Evolutionary conservation across 2,329 filamentous ascomycete species (phyloP), one percentile per base, ranked within the genome.

Genomic region (Chaetomium globosum): DNA sequence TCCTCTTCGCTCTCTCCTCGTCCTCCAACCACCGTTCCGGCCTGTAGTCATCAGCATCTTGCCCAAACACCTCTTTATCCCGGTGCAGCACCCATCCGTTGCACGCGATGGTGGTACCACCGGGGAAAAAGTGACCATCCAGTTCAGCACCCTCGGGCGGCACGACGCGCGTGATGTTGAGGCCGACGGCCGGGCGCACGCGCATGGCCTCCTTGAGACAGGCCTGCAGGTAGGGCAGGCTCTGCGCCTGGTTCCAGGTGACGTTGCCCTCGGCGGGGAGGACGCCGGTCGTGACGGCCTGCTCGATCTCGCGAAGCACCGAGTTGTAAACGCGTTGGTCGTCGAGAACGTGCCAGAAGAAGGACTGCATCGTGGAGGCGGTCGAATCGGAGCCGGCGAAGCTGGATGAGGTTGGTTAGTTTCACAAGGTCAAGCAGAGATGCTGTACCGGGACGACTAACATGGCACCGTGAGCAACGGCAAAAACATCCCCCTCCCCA

Each of bases 331-430:
- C 77, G 0, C 69, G 73, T 1, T 76, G 75, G 26, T 80, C 78
- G 46, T 80, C 78, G 10, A 85, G 76, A 0, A 82, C 76, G 51
- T 80, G 79, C 76, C 80, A 82, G 76, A 83, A 83, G 73, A 85
- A 83, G 63, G 82, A 84, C 68, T 85, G 82, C 82, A 85, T 85
- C 0, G 82, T 84, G 8, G 82, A 84, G 12, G 85, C 85, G 0
- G 85, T 86, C 0, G 85, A 86, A 74, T 87, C 85, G 23, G 85
- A 86, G 30, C 85, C 85, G 19, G 85, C 84, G 71, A 86, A 83
- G 67, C 82, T 85, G 67, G 52, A 19, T 9, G n/a, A 16, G 1
- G 59, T 67, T n/a, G 1, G 59, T 67, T n/a, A 66, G 56, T 26
- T 36, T 1, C 9, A 10, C 9, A 31, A 36, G 33, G 9, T 36